A percentile compares a stretch with the other conserved stretches of the same genome.
Conservation (phyloP, 148 eudicot species). For the Diospyros kaki region DNA sequence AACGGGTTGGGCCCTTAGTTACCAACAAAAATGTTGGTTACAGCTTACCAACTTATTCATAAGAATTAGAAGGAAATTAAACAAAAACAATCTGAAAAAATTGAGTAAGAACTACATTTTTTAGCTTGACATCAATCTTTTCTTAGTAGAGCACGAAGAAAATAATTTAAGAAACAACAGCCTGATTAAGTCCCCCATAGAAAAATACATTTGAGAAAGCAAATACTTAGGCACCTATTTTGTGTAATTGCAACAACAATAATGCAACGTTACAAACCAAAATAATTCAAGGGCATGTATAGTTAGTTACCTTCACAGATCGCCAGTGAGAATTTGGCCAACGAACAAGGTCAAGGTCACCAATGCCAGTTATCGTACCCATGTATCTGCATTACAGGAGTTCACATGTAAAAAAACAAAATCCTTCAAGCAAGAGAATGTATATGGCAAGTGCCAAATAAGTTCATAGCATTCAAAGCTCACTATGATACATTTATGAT, state of each 20-base stretch:
- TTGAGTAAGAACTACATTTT: too few relatives aligned
- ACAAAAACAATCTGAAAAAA: too few relatives aligned
- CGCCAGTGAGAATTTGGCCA: conserved; percentile 99
- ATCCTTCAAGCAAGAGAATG: neutral
- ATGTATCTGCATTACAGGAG: conserved; percentile 61
- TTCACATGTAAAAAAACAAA: conserved; percentile 17
- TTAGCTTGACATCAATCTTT: too few relatives aligned
- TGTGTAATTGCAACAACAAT: neutral
- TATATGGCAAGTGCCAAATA: neutral
- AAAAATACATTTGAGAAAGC: neutral
- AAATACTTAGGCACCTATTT: neutral
- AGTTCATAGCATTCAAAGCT: neutral
- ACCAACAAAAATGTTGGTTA: too few relatives aligned
- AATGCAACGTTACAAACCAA: neutral
- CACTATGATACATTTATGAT: neutral
- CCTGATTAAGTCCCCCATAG: neutral
- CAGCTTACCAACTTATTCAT: too few relatives aligned
- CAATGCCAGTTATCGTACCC: conserved; percentile 96
- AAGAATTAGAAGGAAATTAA: too few relatives aligned
- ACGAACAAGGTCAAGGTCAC: conserved; percentile 87
- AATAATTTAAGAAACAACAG: neutral
- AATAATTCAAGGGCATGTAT: neutral
- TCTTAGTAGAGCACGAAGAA: too few relatives aligned
- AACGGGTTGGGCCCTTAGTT: too few relatives aligned
- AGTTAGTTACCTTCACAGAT: conserved; percentile 75